A percentile compares a stretch with the other conserved stretches of the same genome.
These are phyloP conservation scores for Ensete ventricosum DNA, from an alignment of 176 grass and related monocot species.

Conservation along the genomic window DNA sequence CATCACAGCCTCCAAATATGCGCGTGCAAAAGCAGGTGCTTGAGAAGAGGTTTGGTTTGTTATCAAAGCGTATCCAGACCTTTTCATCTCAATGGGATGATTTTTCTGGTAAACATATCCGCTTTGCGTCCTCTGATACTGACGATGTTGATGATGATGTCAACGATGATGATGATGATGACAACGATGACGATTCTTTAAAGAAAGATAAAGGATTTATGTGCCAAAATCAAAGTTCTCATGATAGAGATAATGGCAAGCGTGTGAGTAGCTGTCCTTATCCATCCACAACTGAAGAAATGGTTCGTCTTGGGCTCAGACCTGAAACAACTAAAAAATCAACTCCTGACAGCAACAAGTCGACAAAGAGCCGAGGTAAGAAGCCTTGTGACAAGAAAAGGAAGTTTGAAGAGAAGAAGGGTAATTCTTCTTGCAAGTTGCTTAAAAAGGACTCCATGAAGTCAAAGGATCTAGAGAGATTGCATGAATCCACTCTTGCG, in stretches of 20 bases:
- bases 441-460: slow-evolving; percentile 34
- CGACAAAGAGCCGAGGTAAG: slow-evolving; percentile 18
- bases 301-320: slow-evolving; percentile 67
- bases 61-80: slow-evolving; percentile 40
- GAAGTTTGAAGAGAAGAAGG: slow-evolving; percentile 36
- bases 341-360: slow-evolving; percentile 28
- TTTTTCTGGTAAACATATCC: slow-evolving; percentile 56
- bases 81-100: slow-evolving; percentile 28
- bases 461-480: slow-evolving; percentile 17
- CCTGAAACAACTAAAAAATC: slow-evolving; percentile 39
- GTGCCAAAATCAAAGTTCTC: slow-evolving; percentile 30
- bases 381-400: slow-evolving; percentile 38
- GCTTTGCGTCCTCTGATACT: slow-evolving; percentile 66
- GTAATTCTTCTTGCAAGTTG: slow-evolving; percentile 27
- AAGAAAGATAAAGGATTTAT: background rate
- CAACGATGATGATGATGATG: background rate
- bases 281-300: slow-evolving; percentile 86
- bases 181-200: slow-evolving; percentile 25
- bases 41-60: slow-evolving; percentile 47
- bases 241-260: slow-evolving; percentile 32
- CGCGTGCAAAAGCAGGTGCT: slow-evolving; percentile 44
- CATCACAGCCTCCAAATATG: slow-evolving; percentile 29
- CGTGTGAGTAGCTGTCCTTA: slow-evolving; percentile 63
- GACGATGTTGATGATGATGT: slow-evolving; percentile 28
- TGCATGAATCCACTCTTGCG: slow-evolving; percentile 29